A percentile compares a stretch with the other conserved stretches of the same genome.
These are phyloP conservation scores for Microcyclospora tardicrescens DNA, from an alignment of 2,329 filamentous ascomycete genomes.

Conservation along the genomic window DNA sequence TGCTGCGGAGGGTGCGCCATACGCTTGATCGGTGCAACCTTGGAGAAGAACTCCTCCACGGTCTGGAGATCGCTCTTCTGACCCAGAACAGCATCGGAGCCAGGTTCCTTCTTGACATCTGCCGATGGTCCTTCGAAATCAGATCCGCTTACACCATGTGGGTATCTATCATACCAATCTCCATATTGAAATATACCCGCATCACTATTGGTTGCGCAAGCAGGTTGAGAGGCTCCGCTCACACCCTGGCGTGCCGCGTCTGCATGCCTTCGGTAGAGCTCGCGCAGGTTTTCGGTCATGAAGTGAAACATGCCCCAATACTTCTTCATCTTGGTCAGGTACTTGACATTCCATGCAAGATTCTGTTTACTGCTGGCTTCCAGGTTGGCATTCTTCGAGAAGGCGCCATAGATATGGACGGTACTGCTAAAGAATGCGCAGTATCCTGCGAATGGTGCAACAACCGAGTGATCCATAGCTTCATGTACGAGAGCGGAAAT, in stretches of 20 bases:
- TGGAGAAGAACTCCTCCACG: slow-evolving; percentile 87
- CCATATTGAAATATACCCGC: slow-evolving; percentile 81
- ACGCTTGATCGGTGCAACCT: slow-evolving; percentile 45
- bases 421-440: slow-evolving; percentile 87
- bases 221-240: slow-evolving; percentile 23
- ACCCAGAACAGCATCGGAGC: slow-evolving; percentile 77
- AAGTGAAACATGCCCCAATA: slow-evolving; percentile 99
- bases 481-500: slow-evolving; percentile 78
- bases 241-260: slow-evolving; percentile 61
- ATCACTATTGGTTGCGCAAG: slow-evolving; percentile 29
- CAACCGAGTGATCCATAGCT: slow-evolving; percentile 64
- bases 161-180: slow-evolving; percentile 94
- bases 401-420: slow-evolving; percentile 86
- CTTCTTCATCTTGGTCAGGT: slow-evolving; percentile 86
- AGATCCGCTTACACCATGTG: slow-evolving; percentile 72
- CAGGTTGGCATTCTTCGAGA: slow-evolving; percentile 66
- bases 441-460: slow-evolving; percentile 88
- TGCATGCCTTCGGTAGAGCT: slow-evolving; percentile 72
- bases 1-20: slow-evolving; percentile 19
- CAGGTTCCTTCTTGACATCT: slow-evolving; percentile 57
- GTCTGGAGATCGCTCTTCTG: slow-evolving; percentile 85
- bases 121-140: slow-evolving; percentile 68
- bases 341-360: slow-evolving; percentile 75
- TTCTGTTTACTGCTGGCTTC: slow-evolving; percentile 72
- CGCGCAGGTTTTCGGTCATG: slow-evolving; percentile 83